Evolutionary conservation across 441 rosid genomes (phyloP).

Genomic region (Arabidopsis hybrid): DNA sequence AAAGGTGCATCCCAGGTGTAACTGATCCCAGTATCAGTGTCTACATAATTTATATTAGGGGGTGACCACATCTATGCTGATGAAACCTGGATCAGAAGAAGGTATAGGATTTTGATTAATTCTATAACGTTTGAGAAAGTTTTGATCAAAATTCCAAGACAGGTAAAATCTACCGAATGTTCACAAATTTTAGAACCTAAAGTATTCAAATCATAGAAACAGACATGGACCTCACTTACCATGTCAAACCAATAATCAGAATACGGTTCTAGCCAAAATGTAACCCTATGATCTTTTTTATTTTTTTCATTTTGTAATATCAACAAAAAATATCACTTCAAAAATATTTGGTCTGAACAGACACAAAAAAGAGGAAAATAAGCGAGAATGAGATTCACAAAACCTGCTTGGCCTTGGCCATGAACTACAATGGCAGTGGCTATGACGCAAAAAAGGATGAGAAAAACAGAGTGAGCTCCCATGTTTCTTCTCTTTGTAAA

Average conservation of each 20-base stretch:
- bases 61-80: conserved; percentile 57
- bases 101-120: neutral
- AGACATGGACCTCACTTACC: neutral
- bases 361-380: neutral
- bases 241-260: neutral
- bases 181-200: neutral
- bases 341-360: neutral
- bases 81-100: conserved; percentile 47
- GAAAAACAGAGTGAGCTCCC: conserved; percentile 40
- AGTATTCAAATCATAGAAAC: conserved; percentile 1
- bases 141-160: conserved; percentile 4
- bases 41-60: conserved; percentile 42
- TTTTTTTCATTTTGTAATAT: neutral
- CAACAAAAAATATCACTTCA: neutral
- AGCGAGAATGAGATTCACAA: conserved; percentile 3
- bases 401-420: conserved; percentile 54
- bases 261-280: neutral
- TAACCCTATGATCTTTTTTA: conserved; percentile 22
- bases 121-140: conserved; percentile 2
- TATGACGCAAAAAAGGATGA: conserved; percentile 36
- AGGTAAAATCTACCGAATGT: neutral
- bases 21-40: conserved; percentile 48
- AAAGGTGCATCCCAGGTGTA: conserved; percentile 47
- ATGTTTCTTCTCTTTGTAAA: conserved; percentile 36
- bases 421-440: conserved; percentile 43